Percentiles rank a stretch among this genome's conserved stretches.
Conservation (phyloP, 768 basidiomycete species). For the Porphyrellus cyaneotinctus region DNA sequence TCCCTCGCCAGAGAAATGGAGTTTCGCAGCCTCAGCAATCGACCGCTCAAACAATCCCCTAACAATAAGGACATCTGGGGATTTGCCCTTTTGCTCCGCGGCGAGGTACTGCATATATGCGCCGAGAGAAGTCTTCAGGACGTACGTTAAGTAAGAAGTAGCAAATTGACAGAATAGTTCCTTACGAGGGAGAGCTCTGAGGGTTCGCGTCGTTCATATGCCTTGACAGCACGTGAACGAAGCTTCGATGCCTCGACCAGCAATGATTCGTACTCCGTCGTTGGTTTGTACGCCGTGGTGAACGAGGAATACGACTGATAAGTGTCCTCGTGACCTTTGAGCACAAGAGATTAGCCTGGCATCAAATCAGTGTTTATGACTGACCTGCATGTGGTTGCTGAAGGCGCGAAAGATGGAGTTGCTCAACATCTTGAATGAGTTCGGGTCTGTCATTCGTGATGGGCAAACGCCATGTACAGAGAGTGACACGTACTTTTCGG, state of each 20-base stretch:
- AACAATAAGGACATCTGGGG: constrained; percentile 56
- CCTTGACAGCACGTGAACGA: constrained; percentile 54
- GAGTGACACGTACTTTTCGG: constrained; percentile 41
- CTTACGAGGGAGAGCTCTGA: constrained; percentile 60
- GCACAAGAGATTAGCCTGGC: not conserved
- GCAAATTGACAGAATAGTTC: not conserved
- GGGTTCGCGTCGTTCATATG: constrained; percentile 59
- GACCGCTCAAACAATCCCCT: constrained; percentile 67
- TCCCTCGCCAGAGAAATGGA: constrained; percentile 49
- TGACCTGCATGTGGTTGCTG: constrained; percentile 73
- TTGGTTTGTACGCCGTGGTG: constrained; percentile 71
- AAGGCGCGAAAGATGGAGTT: constrained; percentile 61
- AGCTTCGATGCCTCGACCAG: constrained; percentile 77
- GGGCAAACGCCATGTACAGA: not conserved
- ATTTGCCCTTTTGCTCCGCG: constrained; percentile 57
- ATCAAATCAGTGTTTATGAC: constrained; percentile 2
- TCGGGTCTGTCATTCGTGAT: constrained; percentile 31
- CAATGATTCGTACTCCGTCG: constrained; percentile 70
- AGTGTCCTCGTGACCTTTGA: constrained; percentile 73
- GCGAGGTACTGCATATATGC: constrained; percentile 60
- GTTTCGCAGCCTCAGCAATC: constrained; percentile 65
- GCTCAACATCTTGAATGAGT: constrained; percentile 51
- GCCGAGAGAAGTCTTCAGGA: constrained; percentile 43
- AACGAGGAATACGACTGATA: constrained; percentile 86
- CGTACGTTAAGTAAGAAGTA: constrained; percentile 11